Evolutionary conservation across 192 early-diverging fungal genomes (phyloP), one percentile per base, ranked within the genome.

Genomic region (Ambispora gerdemannii): DNA sequence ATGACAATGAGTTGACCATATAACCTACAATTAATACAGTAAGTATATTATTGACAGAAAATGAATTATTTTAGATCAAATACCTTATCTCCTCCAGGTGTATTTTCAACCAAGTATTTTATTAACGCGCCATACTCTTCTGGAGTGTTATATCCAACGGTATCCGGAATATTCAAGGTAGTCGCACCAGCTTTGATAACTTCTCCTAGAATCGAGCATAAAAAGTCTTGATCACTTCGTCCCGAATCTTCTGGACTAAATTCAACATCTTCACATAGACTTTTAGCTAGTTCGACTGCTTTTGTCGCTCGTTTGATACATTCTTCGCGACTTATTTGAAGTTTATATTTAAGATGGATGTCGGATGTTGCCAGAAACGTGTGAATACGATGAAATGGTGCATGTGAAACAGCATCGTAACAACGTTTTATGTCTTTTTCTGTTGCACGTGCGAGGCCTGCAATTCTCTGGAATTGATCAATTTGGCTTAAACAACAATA

Each of bases 121-220:
- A 98, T 94, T 77, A 94, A 82, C 17, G 72, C 76, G 8, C 95
- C 96, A 76, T 93, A 96, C 79, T 98, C 90, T 51, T 88, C 83
- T 6, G 96, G 96, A 22, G 83, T 91, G 74, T 91, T 95, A 83
- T 97, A 97, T 0, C 96, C 96, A 27, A 98, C 96, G 0, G 96
- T 98, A 74, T 98, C 96, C n/a, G 96, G 95, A 64, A 98, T 96
- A 77, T 98, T 98, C 58, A 98, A 77, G 4, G 95, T 98, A 1
- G 91, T 93, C 15, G 94, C 96, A 36, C 96, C 96, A 11, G 95
- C 95, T 68, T 84, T 83, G 67, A 95, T 91, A 34, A 96, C 93
- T 36, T 84, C 85, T 3, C 80, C 84, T 24, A 98, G 79, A 13
- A 96, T 90, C 70, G 86, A 70, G 78, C 90, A 91, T 75, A 98